Conservation (phyloP, 1,139 yeast genomes). For the Kodamaea anthophila region DNA sequence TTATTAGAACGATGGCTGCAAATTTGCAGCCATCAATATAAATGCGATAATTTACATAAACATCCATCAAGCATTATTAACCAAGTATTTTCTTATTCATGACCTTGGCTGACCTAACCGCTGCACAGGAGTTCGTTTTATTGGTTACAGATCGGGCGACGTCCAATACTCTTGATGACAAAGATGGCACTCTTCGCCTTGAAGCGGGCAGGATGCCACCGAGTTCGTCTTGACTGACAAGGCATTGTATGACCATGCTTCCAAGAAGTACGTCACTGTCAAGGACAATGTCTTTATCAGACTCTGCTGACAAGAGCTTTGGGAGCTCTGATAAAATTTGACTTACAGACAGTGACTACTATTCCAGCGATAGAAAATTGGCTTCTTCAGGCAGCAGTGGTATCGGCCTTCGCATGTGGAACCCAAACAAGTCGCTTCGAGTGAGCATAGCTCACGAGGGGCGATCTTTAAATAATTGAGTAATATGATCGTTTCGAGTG, state of each 20-base stretch:
- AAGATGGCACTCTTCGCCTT: background rate
- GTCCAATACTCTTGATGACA: background rate
- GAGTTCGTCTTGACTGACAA: background rate
- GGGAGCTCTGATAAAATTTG: conserved; percentile 13
- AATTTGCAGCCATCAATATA: too few relatives aligned
- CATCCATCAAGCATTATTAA: too few relatives aligned
- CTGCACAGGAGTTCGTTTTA: background rate
- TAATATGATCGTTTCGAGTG: too few relatives aligned
- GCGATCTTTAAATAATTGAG: too few relatives aligned
- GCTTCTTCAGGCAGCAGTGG: too few relatives aligned
- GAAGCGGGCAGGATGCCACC: background rate
- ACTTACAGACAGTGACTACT: conserved; percentile 8
- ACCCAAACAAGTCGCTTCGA: too few relatives aligned
- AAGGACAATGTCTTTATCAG: conserved; percentile 12
- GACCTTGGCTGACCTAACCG: background rate
- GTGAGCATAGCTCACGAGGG: too few relatives aligned
- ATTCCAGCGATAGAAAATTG: too few relatives aligned
- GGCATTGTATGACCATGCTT: conserved; percentile 15
- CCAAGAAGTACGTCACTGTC: conserved; percentile 12
- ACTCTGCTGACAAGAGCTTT: conserved; percentile 15
- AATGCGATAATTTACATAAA: too few relatives aligned
- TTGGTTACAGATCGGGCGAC: background rate
- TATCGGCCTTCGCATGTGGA: too few relatives aligned
- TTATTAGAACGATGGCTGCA: too few relatives aligned
- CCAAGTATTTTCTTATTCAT: background rate